Conservation (phyloP, 2,329 filamentous ascomycete genomes). For the Phaeosphaeriaceae sp. region DNA sequence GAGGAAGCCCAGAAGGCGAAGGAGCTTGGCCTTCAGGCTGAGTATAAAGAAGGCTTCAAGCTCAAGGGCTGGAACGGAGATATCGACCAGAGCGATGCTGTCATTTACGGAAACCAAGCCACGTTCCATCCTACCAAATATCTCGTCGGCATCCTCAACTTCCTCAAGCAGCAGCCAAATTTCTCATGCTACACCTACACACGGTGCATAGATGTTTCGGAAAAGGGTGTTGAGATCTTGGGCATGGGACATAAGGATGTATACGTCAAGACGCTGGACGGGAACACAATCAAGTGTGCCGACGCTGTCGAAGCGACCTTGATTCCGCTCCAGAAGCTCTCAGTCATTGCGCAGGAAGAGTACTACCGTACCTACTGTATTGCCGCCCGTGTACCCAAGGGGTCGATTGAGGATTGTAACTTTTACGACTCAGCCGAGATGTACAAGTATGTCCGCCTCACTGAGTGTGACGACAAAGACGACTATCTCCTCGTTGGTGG, state of each 20-base stretch:
- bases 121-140: slow-evolving; percentile 66
- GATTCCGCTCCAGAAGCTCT: slow-evolving; percentile 64
- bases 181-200: slow-evolving; percentile 63
- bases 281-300: slow-evolving; percentile 56
- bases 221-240: slow-evolving; percentile 56
- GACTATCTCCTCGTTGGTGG: slow-evolving; percentile 66
- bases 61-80: slow-evolving; percentile 61
- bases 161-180: slow-evolving; percentile 59
- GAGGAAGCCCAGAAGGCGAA: slow-evolving; percentile 56
- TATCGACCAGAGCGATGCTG: slow-evolving; percentile 60
- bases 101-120: slow-evolving; percentile 57
- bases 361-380: slow-evolving; percentile 65
- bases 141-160: slow-evolving; percentile 59
- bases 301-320: slow-evolving; percentile 63
- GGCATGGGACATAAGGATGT: slow-evolving; percentile 57
- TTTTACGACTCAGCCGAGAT: slow-evolving; percentile 62
- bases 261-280: slow-evolving; percentile 55
- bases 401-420: slow-evolving; percentile 60
- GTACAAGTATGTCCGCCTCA: slow-evolving; percentile 65
- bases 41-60: slow-evolving; percentile 54
- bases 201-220: slow-evolving; percentile 56
- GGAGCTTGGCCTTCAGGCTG: slow-evolving; percentile 53
- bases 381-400: slow-evolving; percentile 61
- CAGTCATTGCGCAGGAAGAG: slow-evolving; percentile 61
- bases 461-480: slow-evolving; percentile 59